These are phyloP conservation scores for Domatiomyces catenatus DNA, from an alignment of 2,329 filamentous ascomycete genomes.

Conservation along the genomic window DNA sequence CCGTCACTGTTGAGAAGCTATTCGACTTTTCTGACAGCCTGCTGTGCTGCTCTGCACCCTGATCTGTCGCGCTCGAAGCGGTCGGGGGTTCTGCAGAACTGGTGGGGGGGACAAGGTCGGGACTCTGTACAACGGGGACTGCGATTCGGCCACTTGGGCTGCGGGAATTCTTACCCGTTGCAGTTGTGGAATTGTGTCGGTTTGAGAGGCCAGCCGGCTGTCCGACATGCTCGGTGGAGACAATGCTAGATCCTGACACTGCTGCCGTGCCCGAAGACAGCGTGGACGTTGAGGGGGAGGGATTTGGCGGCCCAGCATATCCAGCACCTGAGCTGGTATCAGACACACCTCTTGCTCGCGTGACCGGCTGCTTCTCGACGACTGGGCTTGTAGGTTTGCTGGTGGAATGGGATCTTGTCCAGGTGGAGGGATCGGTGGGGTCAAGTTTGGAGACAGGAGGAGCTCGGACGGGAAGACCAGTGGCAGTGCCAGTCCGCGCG, in stretches of 20 bases:
- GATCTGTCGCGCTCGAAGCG: conserved; percentile 6
- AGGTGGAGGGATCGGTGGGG: conserved; percentile 20
- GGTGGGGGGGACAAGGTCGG: neutral
- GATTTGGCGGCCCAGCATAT: neutral
- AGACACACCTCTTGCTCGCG: conserved; percentile 20
- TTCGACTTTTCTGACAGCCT: conserved; percentile 19
- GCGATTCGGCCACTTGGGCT: neutral
- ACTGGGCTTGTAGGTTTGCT: conserved; percentile 19
- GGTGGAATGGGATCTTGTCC: conserved; percentile 21
- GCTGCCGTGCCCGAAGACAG: neutral
- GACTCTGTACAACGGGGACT: neutral
- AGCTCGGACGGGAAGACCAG: conserved; percentile 23
- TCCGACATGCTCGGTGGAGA: neutral
- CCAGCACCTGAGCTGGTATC: conserved; percentile 17
- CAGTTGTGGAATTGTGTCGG: neutral
- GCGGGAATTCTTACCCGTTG: neutral
- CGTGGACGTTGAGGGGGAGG: neutral
- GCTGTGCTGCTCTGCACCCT: conserved; percentile 7
- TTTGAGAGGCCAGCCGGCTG: neutral
- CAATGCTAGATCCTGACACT: neutral
- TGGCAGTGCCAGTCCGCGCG: conserved; percentile 25
- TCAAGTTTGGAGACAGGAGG: conserved; percentile 25
- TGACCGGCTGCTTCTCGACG: conserved; percentile 19
- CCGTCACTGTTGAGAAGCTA: conserved; percentile 18
- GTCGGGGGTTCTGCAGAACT: conserved; percentile 1